Evolutionary conservation across 2,329 filamentous ascomycete species (phyloP).

Genomic region (Daldinia sp.): DNA sequence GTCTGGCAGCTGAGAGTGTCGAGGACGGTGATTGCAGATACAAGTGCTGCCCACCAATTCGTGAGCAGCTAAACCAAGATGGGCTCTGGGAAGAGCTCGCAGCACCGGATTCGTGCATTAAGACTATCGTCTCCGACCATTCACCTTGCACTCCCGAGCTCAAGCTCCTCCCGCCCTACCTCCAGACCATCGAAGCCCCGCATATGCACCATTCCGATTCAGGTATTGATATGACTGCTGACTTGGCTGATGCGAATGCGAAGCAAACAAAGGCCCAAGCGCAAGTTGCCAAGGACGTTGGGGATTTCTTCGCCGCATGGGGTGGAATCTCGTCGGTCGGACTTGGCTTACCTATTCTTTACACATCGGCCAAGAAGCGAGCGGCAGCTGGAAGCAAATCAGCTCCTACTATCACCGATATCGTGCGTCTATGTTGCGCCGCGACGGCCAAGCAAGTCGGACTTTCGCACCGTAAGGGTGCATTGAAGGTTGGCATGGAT

Average conservation of each 20-base stretch:
- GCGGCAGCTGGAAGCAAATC: conserved; percentile 55
- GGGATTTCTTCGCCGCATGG: conserved; percentile 97
- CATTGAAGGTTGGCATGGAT: conserved; percentile 81
- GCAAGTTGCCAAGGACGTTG: conserved; percentile 55
- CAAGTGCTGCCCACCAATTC: conserved; percentile 95
- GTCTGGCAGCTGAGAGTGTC: conserved; percentile 82
- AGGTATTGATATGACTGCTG: conserved; percentile 58
- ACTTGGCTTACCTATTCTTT: conserved; percentile 87
- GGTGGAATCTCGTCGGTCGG: conserved; percentile 95
- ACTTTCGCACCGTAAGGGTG: conserved; percentile 81
- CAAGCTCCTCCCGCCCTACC: conserved; percentile 80
- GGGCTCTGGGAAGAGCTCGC: conserved; percentile 85
- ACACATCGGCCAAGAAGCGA: conserved; percentile 76
- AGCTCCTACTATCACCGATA: conserved; percentile 70
- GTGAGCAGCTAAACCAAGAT: conserved; percentile 81
- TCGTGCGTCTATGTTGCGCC: conserved; percentile 84
- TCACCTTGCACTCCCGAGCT: conserved; percentile 95
- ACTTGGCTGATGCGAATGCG: conserved; percentile 47
- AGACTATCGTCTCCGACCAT: conserved; percentile 93
- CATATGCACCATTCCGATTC: conserved; percentile 61
- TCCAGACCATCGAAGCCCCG: conserved; percentile 57
- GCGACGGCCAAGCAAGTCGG: conserved; percentile 92
- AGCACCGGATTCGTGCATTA: conserved; percentile 77
- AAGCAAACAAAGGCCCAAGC: conserved; percentile 45
- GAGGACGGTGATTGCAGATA: conserved; percentile 86